Base-by-base conservation (phyloP, 2,329 filamentous ascomycete species). In the Epichloe baconii region DNA sequence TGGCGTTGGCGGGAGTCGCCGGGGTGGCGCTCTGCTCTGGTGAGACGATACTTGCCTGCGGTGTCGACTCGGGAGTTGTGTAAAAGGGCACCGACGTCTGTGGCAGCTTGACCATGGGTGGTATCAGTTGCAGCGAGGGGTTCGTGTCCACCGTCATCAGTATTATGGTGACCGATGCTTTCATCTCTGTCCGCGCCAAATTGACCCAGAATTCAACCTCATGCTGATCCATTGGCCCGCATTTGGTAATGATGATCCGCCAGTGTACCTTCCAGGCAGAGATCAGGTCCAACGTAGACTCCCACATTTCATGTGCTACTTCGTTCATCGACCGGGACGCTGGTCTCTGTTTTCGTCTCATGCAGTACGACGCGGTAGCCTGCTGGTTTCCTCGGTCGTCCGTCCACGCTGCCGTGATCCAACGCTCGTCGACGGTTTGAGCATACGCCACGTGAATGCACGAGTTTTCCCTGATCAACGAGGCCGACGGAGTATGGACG, bases 361-460 rank as follows among this genome's bases (percentile, higher is more conserved):
- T 69, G 58, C 84, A 87, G 64, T 89, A 91, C 0, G 85, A 84
- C 0, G 82, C 78, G 15, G 78, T 86, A 57, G 82, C 80, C 63
- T 90, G 85, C 54, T 85, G 80, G 53, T 78, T 80, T 2, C 88
- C 88, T 26, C 78, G 78, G 57, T 82, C 87, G 61, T 94, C 86
- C 1, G 83, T 87, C 88, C 88, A 94, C 0, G 85, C 84, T 5
- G 81, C 85, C 12, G 83, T 84, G 38, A 93, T 70, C 88, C 88
- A 95, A 8, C 82, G 73, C 19, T 84, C 80, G 62, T 91, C 86
- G 11, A 83, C 72, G 60, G 86, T 90, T 51, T 82, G 76, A 2
- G 85, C 79, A 60, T 94, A 94, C 1, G 84, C 86, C 44, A 94
- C 71, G 63, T 95, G 88, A 34, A 95, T 79, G 60, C 85, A 85